phyloP scores from a whole-genome alignment of 2,329 filamentous ascomycete genomes.

The Drechslerella coelobrocha region DNA sequence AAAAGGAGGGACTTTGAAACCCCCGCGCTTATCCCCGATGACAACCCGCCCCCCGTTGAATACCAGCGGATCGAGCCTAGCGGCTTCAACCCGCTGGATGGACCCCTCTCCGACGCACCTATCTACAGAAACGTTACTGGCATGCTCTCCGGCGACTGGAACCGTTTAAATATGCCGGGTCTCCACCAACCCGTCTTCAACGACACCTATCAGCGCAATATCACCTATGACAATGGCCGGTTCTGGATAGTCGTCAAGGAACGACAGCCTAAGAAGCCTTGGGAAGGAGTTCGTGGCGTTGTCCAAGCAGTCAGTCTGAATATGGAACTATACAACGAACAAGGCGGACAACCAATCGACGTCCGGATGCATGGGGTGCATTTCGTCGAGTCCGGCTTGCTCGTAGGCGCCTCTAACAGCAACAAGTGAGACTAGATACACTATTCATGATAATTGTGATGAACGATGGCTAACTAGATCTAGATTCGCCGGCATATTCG shows the following conservation, averaged over 20 bases:
- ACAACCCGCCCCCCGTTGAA: conserved; percentile 11
- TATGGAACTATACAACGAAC: conserved; percentile 53
- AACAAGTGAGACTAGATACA: conserved; percentile 69
- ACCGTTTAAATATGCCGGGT: conserved; percentile 24
- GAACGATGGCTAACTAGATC: conserved; percentile 51
- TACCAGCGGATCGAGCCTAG: conserved; percentile 14
- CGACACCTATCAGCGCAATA: conserved; percentile 53
- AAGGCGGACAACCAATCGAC: conserved; percentile 60
- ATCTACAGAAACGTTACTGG: conserved; percentile 47
- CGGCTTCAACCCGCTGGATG: conserved; percentile 21
- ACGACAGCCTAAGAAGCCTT: conserved; percentile 42
- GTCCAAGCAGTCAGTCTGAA: conserved; percentile 52
- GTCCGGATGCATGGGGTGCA: conserved; percentile 83
- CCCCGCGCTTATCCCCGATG: conserved; percentile 8
- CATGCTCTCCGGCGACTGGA: conserved; percentile 46
- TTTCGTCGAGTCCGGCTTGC: conserved; percentile 78
- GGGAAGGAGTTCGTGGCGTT: conserved; percentile 32
- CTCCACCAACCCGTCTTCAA: conserved; percentile 46
- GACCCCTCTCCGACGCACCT: conserved; percentile 14
- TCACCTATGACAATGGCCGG: conserved; percentile 52
- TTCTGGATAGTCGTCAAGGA: conserved; percentile 53
- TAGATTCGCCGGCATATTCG: conserved; percentile 80
- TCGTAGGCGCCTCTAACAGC: conserved; percentile 85
- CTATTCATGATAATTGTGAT: conserved; percentile 17
- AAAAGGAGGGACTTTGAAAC: conserved; percentile 46